Base-by-base conservation (phyloP, 768 basidiomycete genomes). In the Tulasnella sp. region DNA sequence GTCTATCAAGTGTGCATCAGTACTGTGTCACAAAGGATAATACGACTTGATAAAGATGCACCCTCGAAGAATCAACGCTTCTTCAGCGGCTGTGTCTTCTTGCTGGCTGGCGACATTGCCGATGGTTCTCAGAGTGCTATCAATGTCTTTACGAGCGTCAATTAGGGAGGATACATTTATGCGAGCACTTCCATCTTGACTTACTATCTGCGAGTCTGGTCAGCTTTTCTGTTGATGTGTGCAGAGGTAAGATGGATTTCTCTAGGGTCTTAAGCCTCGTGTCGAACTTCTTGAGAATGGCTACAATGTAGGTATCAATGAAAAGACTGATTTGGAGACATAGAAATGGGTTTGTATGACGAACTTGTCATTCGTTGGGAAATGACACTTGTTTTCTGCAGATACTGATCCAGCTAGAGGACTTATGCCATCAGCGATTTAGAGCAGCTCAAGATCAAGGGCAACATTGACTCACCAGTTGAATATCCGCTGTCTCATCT, bases 361-460 rank as follows among this genome's bases (percentile, higher is more conserved):
- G 58, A 73, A 91, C 88, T 80, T 62, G 81, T 89, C 88, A 92
- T 91, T 52, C 86, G 77, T 66, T 86, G 85, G 1, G 88, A 90
- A 62, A 88, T 85, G 67, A 87, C 87, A 21, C 80, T 80, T 0
- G 88, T 91, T 72, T 90, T 91, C 70, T 86, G 83, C 44, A 92
- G 74, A 68, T 91, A 90, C 71, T 91, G 89, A 72, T 92, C 87
- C 9, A 92, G 78, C 88, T 88, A 11, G 17, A 24, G 24, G 27
- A 51, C 4, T 56, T 19, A 38, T 7, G 34, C 5, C 34, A 38
- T 38, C 15, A 38, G 21, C 32, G 53, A 17, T 34, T 29, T 48
- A 19, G 48, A 42, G 5, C 19, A 38, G 56, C 8, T 13, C 15
- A 50, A 26, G 38, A 15, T 29, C 13, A 15, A 15, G 29, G 3